Conservation (phyloP, 192 early-diverging fungal genomes). For the Mortierella alpina region DNA sequence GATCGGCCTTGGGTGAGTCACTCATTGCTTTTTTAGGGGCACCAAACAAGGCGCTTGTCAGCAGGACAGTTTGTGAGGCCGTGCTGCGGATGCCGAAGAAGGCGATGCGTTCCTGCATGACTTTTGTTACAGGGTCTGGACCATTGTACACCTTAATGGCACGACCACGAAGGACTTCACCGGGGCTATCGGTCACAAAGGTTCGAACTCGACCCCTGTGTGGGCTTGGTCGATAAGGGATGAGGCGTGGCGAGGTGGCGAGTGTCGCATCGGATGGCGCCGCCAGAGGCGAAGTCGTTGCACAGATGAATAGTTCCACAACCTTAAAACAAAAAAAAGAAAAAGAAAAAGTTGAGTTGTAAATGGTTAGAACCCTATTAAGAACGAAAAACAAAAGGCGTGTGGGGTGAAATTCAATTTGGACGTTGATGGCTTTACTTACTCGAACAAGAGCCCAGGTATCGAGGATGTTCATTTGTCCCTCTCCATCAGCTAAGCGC, state of each 20-base stretch:
- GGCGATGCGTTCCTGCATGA: conserved; percentile 13
- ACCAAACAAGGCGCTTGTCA: conserved; percentile 23
- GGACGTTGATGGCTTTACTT: neutral
- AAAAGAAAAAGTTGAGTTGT: neutral
- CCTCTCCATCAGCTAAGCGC: neutral
- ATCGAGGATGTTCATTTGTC: conserved; percentile 17
- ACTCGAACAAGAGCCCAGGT: conserved; percentile 26
- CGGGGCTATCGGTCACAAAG: conserved; percentile 3
- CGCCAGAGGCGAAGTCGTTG: neutral
- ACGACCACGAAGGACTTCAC: conserved; percentile 16
- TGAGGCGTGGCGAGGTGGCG: neutral
- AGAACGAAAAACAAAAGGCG: neutral
- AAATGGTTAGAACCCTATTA: neutral
- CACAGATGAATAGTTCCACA: conserved; percentile 20
- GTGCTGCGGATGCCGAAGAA: conserved; percentile 30
- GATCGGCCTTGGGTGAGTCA: neutral
- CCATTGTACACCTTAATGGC: conserved; percentile 14
- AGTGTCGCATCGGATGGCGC: neutral
- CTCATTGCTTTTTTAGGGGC: neutral
- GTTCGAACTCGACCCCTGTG: conserved; percentile 17
- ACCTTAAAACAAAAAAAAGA: conserved; percentile 4
- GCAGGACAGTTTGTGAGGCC: conserved; percentile 3
- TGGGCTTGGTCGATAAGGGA: neutral
- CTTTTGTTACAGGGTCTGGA: neutral
- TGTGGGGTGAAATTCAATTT: neutral